Base-by-base conservation (phyloP, 176 grass and related monocot genomes). In the Musa troglodytarum region DNA sequence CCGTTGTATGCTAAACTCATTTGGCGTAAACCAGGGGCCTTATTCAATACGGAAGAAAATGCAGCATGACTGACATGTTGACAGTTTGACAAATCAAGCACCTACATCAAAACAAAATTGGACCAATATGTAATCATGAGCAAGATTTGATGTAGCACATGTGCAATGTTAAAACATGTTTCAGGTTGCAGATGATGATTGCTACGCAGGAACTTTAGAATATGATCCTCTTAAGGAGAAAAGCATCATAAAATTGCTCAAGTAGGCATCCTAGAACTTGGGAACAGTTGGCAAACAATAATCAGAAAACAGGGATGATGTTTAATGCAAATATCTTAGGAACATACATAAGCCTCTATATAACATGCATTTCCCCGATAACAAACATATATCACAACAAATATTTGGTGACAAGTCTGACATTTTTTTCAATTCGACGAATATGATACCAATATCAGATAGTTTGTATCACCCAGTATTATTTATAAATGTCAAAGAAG, bases 51-150 rank as follows among this genome's bases (percentile, higher is more conserved):
- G 68, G 80, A 81, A 50, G 88, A 83, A 54, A 93, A 57, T 67
- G 88, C 88, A 53, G 23, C 59, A 79, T 82, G 56, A 72, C 73
- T 98, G 50, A 89, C 63, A 77, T 83, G 85, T 16, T 81, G 84
- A 77, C 86, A 92, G 68, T 85, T 87, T 68, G 90, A 98, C 72
- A 98, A 53, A 82, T 93, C 86, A 69, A 98, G 88, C 50, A 83
- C 86, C 90, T 96, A 85, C 24, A 83, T 74, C 1, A 11, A 74
- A 75, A 59, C 2, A 82, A 63, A 81, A 73, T 54, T 55, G 43
- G 19, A 21, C 25, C 53, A 25, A 53, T 56, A 25, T 19, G 16
- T 58, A 74, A 74, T 56, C 1, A 28, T 8, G 13, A 34, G 22
- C 20, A 57, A 19, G 11, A 71, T n/a, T 50, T 69, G 28, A 74